Evolutionary conservation across 2,329 filamentous ascomycete genomes (phyloP).

Genomic region (Coniochaeta pulveracea): DNA sequence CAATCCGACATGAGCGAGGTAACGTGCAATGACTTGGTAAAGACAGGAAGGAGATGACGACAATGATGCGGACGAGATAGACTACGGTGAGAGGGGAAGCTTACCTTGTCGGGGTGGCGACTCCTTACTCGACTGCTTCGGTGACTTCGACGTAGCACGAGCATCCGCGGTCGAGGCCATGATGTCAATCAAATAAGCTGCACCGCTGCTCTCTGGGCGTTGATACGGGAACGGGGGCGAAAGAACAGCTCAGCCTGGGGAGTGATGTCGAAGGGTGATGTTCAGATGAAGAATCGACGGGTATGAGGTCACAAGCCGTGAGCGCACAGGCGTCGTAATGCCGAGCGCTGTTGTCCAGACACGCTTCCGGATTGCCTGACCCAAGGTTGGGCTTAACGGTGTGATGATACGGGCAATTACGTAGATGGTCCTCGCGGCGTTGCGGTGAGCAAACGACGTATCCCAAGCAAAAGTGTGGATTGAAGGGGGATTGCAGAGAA

Average conservation of each 20-base stretch:
- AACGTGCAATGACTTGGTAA: slow-evolving; percentile 6
- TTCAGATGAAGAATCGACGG: background rate
- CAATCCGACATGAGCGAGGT: background rate
- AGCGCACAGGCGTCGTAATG: too few species aligned
- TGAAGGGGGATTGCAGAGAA: slow-evolving; percentile 2
- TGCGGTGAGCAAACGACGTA: background rate
- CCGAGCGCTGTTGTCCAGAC: too few species aligned
- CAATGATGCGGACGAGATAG: slow-evolving; percentile 7
- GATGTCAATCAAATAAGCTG: slow-evolving; percentile 27
- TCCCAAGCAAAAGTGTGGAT: background rate
- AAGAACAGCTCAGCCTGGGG: too few species aligned
- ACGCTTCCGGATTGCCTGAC: too few species aligned
- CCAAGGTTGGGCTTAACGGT: too few species aligned
- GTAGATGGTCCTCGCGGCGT: slow-evolving; percentile 1
- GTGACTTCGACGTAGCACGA: slow-evolving; percentile 34
- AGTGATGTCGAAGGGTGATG: too few species aligned
- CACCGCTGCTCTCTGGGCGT: slow-evolving; percentile 6
- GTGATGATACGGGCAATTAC: slow-evolving; percentile 3
- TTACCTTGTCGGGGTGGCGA: slow-evolving; percentile 32
- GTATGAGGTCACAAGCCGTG: slow-evolving; percentile 3
- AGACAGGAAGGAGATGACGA: slow-evolving; percentile 12
- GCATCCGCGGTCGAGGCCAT: slow-evolving; percentile 33
- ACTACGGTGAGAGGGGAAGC: slow-evolving; percentile 11
- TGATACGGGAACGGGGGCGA: too few species aligned
- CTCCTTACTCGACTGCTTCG: slow-evolving; percentile 29